Evolutionary conservation across 306 rosid genomes (phyloP).

Genomic region (Vachellia pachyceras): DNA sequence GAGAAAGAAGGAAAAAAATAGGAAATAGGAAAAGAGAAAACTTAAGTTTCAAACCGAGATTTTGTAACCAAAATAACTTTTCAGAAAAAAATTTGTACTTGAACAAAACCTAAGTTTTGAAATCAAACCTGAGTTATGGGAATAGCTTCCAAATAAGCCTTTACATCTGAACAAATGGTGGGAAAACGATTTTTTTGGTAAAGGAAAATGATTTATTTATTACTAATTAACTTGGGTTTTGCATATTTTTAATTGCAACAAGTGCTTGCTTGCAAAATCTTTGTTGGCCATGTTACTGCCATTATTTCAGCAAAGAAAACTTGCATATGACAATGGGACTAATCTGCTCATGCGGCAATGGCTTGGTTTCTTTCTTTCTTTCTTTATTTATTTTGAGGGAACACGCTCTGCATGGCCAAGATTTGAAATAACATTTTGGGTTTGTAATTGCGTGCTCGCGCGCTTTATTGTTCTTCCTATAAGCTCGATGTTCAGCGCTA

Average conservation of each 20-base stretch:
- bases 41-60: too few species aligned
- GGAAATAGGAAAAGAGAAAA: too few species aligned
- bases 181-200: neutral
- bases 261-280: neutral
- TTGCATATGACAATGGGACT: neutral
- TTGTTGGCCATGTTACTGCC: neutral
- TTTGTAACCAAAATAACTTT: too few species aligned
- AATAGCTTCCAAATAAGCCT: too few species aligned
- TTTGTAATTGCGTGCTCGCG: neutral
- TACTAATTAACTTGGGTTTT: conserved; percentile 3
- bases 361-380: neutral
- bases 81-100: too few species aligned
- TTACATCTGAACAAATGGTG: conserved; percentile 3
- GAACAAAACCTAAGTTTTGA: too few species aligned
- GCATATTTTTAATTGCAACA: neutral
- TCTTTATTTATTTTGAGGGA: neutral
- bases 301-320: neutral
- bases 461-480: neutral
- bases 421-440: neutral
- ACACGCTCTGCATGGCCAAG: neutral
- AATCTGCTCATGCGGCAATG: neutral
- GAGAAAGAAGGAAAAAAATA: too few species aligned
- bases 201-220: neutral
- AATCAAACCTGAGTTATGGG: too few species aligned
- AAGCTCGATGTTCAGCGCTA: neutral